phyloP scores from a whole-genome alignment of 2,329 filamentous ascomycete species.

The Aureobasidium sp. region DNA sequence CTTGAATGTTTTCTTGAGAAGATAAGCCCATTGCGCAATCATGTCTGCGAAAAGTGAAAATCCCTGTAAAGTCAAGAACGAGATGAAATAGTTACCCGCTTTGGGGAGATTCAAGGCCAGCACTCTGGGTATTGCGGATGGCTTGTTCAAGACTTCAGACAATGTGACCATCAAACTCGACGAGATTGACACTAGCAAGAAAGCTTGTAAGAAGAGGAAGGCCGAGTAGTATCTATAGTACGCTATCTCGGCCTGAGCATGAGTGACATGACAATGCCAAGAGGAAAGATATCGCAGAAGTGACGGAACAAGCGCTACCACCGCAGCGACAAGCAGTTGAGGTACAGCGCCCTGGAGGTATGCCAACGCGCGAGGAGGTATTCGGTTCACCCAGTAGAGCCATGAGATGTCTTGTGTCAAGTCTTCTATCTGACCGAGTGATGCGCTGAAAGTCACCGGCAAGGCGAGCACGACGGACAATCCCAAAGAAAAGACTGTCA shows the following conservation, averaged over 20 bases:
- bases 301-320: constrained; percentile 3
- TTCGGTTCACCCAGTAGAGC: neutral
- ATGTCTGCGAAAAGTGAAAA: neutral
- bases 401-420: neutral
- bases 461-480: neutral
- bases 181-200: neutral
- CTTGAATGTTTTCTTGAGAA: neutral
- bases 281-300: neutral
- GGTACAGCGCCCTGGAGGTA: neutral
- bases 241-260: neutral
- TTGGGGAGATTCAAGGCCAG: neutral
- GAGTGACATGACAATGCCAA: neutral
- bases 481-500: neutral
- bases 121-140: neutral
- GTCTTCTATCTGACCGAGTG: neutral
- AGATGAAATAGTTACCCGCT: constrained; percentile 6
- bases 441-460: neutral
- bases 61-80: neutral
- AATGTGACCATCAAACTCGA: neutral
- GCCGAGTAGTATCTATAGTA: constrained; percentile 2
- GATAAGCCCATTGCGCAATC: neutral
- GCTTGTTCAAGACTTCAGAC: neutral
- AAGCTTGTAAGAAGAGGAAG: constrained; percentile 5
- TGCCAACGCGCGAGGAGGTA: neutral
- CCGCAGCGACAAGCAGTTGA: neutral